Percentiles rank a stretch among this genome's conserved stretches.
These are phyloP conservation scores for Cladosporium cucumerinum DNA, from an alignment of 2,329 filamentous ascomycete species.

Conservation along the genomic window DNA sequence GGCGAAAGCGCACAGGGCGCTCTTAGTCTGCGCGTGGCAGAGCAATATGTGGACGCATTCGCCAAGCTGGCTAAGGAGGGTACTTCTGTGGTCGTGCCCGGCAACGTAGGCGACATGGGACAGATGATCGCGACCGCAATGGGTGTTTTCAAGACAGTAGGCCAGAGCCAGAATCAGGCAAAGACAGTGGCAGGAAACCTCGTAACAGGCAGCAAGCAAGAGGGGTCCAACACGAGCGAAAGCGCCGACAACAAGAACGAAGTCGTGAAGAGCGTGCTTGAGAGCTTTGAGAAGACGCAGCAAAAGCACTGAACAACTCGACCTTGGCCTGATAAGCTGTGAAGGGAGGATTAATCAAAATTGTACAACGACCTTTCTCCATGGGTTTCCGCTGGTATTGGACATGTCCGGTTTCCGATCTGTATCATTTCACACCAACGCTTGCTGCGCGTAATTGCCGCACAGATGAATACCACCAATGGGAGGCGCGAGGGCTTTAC, in stretches of 20 bases:
- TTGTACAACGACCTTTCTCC: neutral
- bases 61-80: slow-evolving; percentile 89
- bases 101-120: slow-evolving; percentile 93
- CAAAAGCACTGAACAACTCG: slow-evolving; percentile 32
- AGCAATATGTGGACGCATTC: slow-evolving; percentile 98
- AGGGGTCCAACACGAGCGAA: slow-evolving; percentile 14
- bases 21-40: slow-evolving; percentile 81
- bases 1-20: slow-evolving; percentile 74
- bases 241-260: slow-evolving; percentile 25
- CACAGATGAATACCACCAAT: neutral
- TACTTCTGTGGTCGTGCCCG: slow-evolving; percentile 90
- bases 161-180: slow-evolving; percentile 74
- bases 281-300: slow-evolving; percentile 39
- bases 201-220: neutral
- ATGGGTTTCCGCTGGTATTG: neutral
- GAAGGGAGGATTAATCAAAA: neutral
- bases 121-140: slow-evolving; percentile 96
- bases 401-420: neutral
- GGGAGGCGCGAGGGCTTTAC: neutral
- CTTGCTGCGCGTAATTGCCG: neutral
- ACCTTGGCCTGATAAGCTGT: neutral
- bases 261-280: slow-evolving; percentile 39
- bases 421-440: neutral
- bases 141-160: slow-evolving; percentile 92
- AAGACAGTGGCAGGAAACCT: slow-evolving; percentile 59